phyloP scores from a whole-genome alignment of 225 moss, liverwort and hornwort genomes.

The Rhytidiadelphus loreus region DNA sequence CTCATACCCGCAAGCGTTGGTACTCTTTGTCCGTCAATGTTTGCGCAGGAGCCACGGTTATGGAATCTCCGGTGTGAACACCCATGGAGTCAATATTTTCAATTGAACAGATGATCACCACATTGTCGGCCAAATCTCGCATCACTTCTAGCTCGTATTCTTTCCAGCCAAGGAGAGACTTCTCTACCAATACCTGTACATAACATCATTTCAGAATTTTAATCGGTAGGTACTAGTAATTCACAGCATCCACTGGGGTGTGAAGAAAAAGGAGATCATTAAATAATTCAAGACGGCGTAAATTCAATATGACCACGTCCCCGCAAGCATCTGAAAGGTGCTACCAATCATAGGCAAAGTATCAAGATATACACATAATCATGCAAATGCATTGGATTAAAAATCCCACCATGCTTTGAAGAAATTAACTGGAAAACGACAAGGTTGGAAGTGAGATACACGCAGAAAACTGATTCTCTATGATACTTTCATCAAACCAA shows the following conservation, averaged over 20 bases:
- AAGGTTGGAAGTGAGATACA: background rate
- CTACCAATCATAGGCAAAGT: background rate
- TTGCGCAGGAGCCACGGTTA: conserved; percentile 93
- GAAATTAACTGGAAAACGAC: background rate
- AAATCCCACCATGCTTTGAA: background rate
- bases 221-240: background rate
- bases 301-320: background rate
- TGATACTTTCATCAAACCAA: background rate
- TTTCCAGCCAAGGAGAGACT: conserved; percentile 96
- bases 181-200: conserved; percentile 66
- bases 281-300: background rate
- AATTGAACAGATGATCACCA: conserved; percentile 96
- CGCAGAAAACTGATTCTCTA: background rate
- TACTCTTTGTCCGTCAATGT: conserved; percentile 96
- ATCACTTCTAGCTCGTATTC: conserved; percentile 97
- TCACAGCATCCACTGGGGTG: background rate
- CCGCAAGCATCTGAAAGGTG: background rate
- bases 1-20: conserved; percentile 66
- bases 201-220: background rate
- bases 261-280: background rate
- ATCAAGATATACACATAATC: background rate
- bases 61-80: conserved; percentile 96
- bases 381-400: background rate
- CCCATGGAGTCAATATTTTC: conserved; percentile 98
- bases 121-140: conserved; percentile 95